These are phyloP conservation scores for Lathyrus oleraceus DNA, from an alignment of 306 rosid species.

Conservation along the genomic window DNA sequence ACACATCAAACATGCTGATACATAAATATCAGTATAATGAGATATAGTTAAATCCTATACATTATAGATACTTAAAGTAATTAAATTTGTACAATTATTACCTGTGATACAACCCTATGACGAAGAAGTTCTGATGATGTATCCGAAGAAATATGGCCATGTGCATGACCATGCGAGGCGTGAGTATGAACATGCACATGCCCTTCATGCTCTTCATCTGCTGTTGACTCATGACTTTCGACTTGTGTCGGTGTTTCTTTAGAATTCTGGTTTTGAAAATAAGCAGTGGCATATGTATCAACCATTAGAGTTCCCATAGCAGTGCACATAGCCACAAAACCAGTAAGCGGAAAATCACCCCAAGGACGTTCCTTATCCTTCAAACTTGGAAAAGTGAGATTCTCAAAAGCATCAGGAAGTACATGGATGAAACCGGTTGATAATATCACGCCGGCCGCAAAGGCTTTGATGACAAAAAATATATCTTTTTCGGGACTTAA, in stretches of 20 bases:
- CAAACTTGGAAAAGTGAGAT: slow-evolving; percentile 48
- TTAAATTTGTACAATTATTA: neutral
- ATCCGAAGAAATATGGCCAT: neutral
- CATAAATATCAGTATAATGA: too few relatives aligned
- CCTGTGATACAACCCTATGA: neutral
- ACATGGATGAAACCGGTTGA: slow-evolving; percentile 83
- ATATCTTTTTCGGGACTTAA: slow-evolving; percentile 58
- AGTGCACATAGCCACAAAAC: slow-evolving; percentile 80
- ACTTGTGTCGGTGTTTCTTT: neutral
- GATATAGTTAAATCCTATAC: too few relatives aligned
- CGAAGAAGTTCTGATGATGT: neutral
- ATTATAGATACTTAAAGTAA: neutral
- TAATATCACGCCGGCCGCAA: slow-evolving; percentile 79
- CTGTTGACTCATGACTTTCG: neutral
- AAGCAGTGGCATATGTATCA: slow-evolving; percentile 70
- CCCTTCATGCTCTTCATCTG: slow-evolving; percentile 38
- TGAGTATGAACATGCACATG: slow-evolving; percentile 52
- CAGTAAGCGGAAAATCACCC: slow-evolving; percentile 72
- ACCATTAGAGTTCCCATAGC: slow-evolving; percentile 77
- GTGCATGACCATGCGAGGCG: neutral
- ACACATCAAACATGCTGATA: too few relatives aligned
- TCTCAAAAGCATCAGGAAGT: slow-evolving; percentile 65
- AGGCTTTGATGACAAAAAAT: slow-evolving; percentile 65
- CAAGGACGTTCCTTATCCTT: slow-evolving; percentile 54
- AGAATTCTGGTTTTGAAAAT: slow-evolving; percentile 38